phyloP scores from a whole-genome alignment of 2,329 filamentous ascomycete genomes.

The Neocucurbitaria cava region DNA sequence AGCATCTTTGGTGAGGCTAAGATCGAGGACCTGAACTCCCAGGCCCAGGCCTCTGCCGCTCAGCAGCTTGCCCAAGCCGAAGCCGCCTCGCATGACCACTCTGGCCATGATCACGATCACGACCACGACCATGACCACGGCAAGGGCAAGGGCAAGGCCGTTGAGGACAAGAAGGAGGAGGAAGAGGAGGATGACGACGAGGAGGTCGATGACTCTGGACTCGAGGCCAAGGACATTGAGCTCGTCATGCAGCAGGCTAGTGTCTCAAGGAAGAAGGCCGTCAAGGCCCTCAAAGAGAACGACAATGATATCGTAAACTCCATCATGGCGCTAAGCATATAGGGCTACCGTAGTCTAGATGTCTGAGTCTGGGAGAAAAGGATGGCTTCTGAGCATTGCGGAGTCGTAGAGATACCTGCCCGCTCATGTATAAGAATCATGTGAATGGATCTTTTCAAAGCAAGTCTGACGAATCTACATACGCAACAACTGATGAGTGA shows the following conservation, averaged over 20 bases:
- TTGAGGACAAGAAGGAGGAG: constrained; percentile 65
- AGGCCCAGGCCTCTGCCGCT: constrained; percentile 93
- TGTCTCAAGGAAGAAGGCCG: constrained; percentile 96
- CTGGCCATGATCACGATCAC: constrained; percentile 76
- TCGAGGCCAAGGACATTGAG: constrained; percentile 99
- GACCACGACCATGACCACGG: constrained; percentile 69
- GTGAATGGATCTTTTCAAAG: constrained; percentile 30
- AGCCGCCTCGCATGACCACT: constrained; percentile 70
- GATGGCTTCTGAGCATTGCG: constrained; percentile 20
- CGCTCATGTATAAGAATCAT: constrained; percentile 35
- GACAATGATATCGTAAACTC: constrained; percentile 99
- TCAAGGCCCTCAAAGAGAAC: constrained; percentile 99
- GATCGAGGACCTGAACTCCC: constrained; percentile 99
- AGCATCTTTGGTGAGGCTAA: constrained; percentile 99
- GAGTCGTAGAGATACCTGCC: constrained; percentile 18
- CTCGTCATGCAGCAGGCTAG: constrained; percentile 98
- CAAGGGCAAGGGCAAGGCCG: constrained; percentile 70
- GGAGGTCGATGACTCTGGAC: constrained; percentile 91
- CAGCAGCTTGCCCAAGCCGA: constrained; percentile 88
- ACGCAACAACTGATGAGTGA: background rate
- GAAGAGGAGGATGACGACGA: constrained; percentile 76
- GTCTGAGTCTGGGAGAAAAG: constrained; percentile 17
- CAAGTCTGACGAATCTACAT: background rate
- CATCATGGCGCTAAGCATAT: constrained; percentile 89
- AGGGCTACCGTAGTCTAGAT: constrained; percentile 24